These are phyloP conservation scores for Monocercomonoides exilis DNA, from an alignment of 78 protist genomes.

Conservation along the genomic window DNA sequence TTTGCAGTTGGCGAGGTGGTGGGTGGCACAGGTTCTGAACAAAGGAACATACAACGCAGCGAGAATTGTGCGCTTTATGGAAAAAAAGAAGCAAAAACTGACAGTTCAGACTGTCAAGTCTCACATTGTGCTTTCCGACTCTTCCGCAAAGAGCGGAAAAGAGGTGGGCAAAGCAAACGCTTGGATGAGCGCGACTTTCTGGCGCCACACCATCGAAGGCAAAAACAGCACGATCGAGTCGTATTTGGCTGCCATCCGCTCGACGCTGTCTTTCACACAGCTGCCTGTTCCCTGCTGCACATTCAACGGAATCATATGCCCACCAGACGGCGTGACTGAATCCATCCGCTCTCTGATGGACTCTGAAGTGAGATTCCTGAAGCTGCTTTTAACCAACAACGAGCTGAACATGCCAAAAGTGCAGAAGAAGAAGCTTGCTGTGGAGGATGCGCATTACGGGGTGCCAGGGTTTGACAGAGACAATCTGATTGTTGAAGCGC, in stretches of 20 bases:
- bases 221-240: neutral
- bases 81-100: no score
- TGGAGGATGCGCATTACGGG: neutral
- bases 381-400: neutral
- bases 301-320: neutral
- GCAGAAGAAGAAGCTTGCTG: no score
- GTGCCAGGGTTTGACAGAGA: neutral
- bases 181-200: no score
- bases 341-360: neutral
- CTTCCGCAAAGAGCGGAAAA: no score
- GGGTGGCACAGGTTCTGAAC: neutral
- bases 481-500: neutral
- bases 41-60: neutral
- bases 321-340: neutral
- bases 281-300: neutral
- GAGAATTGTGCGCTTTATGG: neutral
- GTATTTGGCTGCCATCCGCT: neutral
- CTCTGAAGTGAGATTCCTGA: neutral
- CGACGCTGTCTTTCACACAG: neutral
- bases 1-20: neutral
- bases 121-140: no score
- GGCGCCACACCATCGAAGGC: neutral
- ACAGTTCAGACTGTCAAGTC: no score
- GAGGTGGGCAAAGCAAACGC: no score
- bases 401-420: neutral